Percentiles rank a stretch among this genome's conserved stretches.
phyloP scores from a whole-genome alignment of 768 basidiomycete species.

The Pisolithus tinctorius region DNA sequence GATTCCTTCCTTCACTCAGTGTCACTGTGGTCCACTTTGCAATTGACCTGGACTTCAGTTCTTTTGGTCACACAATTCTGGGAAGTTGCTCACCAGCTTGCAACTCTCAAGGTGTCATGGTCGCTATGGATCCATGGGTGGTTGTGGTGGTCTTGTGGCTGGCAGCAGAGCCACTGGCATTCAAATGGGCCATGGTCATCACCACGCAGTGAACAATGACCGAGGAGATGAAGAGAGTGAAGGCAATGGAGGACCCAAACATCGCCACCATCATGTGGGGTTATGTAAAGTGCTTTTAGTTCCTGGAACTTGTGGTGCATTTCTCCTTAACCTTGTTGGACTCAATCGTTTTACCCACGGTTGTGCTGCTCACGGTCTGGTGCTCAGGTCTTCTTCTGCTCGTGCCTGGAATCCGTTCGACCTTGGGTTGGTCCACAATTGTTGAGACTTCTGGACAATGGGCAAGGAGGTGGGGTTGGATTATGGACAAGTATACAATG shows the following conservation, averaged over 20 bases:
- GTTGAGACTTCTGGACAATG: constrained; percentile 90
- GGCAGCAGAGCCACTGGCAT: constrained; percentile 23
- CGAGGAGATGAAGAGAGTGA: constrained; percentile 42
- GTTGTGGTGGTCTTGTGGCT: constrained; percentile 64
- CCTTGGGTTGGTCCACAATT: constrained; percentile 68
- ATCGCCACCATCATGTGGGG: constrained; percentile 39
- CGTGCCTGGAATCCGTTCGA: constrained; percentile 90
- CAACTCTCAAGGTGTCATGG: constrained; percentile 94
- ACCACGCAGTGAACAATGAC: constrained; percentile 33
- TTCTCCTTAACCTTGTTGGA: constrained; percentile 87
- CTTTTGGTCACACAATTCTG: constrained; percentile 82
- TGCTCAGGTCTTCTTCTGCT: constrained; percentile 45
- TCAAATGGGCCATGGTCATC: constrained; percentile 75
- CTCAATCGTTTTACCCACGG: constrained; percentile 93
- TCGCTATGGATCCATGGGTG: constrained; percentile 95
- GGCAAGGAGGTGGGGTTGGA: constrained; percentile 84
- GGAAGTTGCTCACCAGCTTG: constrained; percentile 93
- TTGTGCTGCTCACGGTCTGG: constrained; percentile 80
- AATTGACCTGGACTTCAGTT: constrained; percentile 91
- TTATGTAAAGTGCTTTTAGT: constrained; percentile 28
- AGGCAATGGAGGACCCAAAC: constrained; percentile 32
- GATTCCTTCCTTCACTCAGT: constrained; percentile 86
- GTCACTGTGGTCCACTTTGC: constrained; percentile 80
- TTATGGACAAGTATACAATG: constrained; percentile 84
- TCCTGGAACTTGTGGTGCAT: constrained; percentile 35